These are phyloP conservation scores for Barnettozyma populi DNA, from an alignment of 805 yeast genomes.

Conservation along the genomic window DNA sequence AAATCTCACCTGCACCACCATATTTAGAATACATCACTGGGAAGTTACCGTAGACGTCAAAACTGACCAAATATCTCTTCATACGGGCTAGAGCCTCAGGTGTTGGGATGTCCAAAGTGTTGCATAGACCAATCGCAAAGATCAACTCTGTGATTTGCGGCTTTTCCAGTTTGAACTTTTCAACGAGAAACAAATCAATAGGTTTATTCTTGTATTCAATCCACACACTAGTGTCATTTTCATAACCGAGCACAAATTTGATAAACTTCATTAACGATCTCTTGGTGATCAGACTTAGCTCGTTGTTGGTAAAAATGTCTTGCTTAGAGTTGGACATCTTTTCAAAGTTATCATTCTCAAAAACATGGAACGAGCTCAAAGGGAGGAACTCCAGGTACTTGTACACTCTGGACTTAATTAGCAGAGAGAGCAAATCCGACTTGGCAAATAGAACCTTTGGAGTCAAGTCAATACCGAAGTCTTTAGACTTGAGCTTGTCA, in stretches of 20 bases:
- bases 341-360: slow-evolving; percentile 84
- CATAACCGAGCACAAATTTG: slow-evolving; percentile 77
- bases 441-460: slow-evolving; percentile 87
- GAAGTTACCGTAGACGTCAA: slow-evolving; percentile 90
- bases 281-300: slow-evolving; percentile 67
- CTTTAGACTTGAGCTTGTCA: slow-evolving; percentile 41
- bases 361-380: slow-evolving; percentile 85
- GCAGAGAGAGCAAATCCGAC: slow-evolving; percentile 75
- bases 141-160: slow-evolving; percentile 81
- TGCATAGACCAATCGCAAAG: slow-evolving; percentile 79
- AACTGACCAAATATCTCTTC: slow-evolving; percentile 74
- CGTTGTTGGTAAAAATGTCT: slow-evolving; percentile 88
- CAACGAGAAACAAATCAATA: slow-evolving; percentile 52
- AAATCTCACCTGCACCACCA: slow-evolving; percentile 93
- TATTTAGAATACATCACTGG: slow-evolving; percentile 89
- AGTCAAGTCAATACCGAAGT: slow-evolving; percentile 81
- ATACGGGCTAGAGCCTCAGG: slow-evolving; percentile 76
- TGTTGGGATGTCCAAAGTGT: slow-evolving; percentile 53
- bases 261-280: slow-evolving; percentile 86
- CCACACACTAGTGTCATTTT: slow-evolving; percentile 52
- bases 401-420: slow-evolving; percentile 81
- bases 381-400: slow-evolving; percentile 91
- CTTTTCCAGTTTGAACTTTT: slow-evolving; percentile 61
- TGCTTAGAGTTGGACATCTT: slow-evolving; percentile 83
- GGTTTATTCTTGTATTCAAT: slow-evolving; percentile 49